phyloP scores from a whole-genome alignment of 2,329 filamentous ascomycete genomes.

The Niveomyces coronatus region DNA sequence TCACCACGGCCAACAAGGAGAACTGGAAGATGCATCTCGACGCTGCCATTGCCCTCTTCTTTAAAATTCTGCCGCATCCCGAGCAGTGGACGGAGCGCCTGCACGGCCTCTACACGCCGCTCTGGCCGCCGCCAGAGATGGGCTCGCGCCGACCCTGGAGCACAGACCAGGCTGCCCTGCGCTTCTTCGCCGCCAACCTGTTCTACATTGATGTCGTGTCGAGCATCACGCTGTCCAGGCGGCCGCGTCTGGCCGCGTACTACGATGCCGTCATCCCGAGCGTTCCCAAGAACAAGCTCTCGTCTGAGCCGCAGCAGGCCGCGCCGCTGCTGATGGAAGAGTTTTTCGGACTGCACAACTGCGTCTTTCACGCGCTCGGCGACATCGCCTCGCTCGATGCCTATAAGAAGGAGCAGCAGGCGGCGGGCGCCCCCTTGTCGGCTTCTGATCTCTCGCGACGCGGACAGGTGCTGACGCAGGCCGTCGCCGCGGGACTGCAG shows the following conservation, averaged over 20 bases:
- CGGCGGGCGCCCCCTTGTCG: conserved; percentile 33
- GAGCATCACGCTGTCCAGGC: conserved; percentile 32
- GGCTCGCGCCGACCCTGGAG: conserved; percentile 28
- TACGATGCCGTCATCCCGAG: conserved; percentile 29
- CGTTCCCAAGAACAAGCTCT: conserved; percentile 14
- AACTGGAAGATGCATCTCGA: conserved; percentile 41
- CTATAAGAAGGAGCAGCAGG: conserved; percentile 41
- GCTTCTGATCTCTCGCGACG: conserved; percentile 34
- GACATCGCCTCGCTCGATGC: conserved; percentile 42
- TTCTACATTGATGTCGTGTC: conserved; percentile 41
- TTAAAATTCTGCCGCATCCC: conserved; percentile 30
- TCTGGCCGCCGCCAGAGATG: conserved; percentile 25
- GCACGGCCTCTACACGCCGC: conserved; percentile 18
- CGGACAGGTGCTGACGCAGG: conserved; percentile 29
- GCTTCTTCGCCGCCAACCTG: conserved; percentile 36
- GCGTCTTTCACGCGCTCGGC: conserved; percentile 43
- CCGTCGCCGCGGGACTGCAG: conserved; percentile 23
- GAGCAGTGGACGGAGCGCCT: conserved; percentile 28
- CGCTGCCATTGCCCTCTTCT: conserved; percentile 39
- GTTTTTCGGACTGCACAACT: conserved; percentile 46
- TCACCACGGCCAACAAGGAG: conserved; percentile 32
- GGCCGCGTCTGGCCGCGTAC: conserved; percentile 32
- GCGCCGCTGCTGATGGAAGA: conserved; percentile 35
- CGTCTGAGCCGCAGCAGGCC: conserved; percentile 13
- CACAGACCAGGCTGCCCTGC: conserved; percentile 35